phyloP scores from a whole-genome alignment of 345 rosid species.

The Dipteronia sinensis region DNA sequence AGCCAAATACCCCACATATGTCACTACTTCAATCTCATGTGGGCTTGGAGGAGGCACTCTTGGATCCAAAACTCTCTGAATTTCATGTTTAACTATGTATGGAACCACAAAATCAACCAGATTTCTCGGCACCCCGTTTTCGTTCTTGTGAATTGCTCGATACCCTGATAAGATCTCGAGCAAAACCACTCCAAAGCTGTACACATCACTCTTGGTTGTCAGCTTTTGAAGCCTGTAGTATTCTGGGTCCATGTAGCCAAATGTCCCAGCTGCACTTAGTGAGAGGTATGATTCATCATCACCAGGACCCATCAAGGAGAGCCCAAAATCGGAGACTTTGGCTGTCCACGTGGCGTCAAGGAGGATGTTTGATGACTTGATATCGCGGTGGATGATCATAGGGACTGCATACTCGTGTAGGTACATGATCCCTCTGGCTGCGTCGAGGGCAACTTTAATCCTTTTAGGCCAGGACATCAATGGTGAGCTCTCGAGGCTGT shows the following conservation, averaged over 20 bases:
- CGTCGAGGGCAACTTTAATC: constrained; percentile 63
- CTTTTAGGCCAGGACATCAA: constrained; percentile 66
- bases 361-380: constrained; percentile 78
- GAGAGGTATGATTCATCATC: constrained; percentile 66
- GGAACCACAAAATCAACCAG: constrained; percentile 70
- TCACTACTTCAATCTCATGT: constrained; percentile 72
- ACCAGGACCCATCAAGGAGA: constrained; percentile 62
- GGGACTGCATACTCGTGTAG: constrained; percentile 69
- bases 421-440: constrained; percentile 75
- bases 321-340: constrained; percentile 82
- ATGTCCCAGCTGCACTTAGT: constrained; percentile 65
- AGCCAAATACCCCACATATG: constrained; percentile 56
- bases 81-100: constrained; percentile 56
- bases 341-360: constrained; percentile 55
- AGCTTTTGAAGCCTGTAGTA: constrained; percentile 69
- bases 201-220: constrained; percentile 71
- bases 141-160: constrained; percentile 63
- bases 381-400: constrained; percentile 77
- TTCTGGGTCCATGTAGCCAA: constrained; percentile 85
- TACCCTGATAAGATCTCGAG: constrained; percentile 64
- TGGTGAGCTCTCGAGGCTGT: constrained; percentile 43
- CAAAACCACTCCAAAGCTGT: constrained; percentile 73
- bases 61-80: constrained; percentile 64
- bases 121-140: constrained; percentile 50
- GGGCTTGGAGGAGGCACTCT: constrained; percentile 73